Evolutionary conservation across 1,139 yeast species (phyloP).

Genomic region (Pichia sp.): DNA sequence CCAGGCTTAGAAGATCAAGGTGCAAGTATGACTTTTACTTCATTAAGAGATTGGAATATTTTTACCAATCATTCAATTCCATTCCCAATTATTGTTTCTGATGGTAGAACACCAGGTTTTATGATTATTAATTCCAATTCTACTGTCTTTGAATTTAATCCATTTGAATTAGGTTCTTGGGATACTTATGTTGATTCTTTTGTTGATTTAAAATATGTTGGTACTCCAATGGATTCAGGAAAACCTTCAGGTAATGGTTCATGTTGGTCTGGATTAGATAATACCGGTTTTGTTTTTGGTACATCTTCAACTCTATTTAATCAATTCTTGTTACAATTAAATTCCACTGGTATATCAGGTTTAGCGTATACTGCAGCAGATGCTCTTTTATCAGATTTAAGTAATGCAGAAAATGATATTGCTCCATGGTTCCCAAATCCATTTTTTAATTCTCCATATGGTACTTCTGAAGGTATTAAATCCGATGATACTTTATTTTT

Average conservation of each 20-base stretch:
- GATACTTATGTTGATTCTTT: slow-evolving; percentile 70
- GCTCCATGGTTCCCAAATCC: slow-evolving; percentile 45
- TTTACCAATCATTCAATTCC: slow-evolving; percentile 67
- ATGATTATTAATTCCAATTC: slow-evolving; percentile 54
- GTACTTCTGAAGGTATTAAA: slow-evolving; percentile 38
- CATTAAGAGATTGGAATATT: slow-evolving; percentile 45
- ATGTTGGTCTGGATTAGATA: slow-evolving; percentile 68
- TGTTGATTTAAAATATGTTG: slow-evolving; percentile 63
- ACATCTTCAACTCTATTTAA: slow-evolving; percentile 78
- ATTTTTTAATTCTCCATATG: slow-evolving; percentile 42
- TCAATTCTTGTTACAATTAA: slow-evolving; percentile 55
- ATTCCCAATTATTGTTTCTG: slow-evolving; percentile 73
- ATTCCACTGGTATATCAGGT: slow-evolving; percentile 46
- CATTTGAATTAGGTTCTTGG: slow-evolving; percentile 87
- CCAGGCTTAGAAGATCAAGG: slow-evolving; percentile 50
- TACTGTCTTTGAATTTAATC: slow-evolving; percentile 72
- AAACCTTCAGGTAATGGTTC: slow-evolving; percentile 34
- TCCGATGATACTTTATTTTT: slow-evolving; percentile 45
- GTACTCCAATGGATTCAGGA: slow-evolving; percentile 61
- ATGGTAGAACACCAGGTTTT: slow-evolving; percentile 71
- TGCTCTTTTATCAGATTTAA: slow-evolving; percentile 40
- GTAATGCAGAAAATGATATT: slow-evolving; percentile 36
- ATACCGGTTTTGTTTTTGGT: slow-evolving; percentile 71
- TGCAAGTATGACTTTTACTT: slow-evolving; percentile 61
- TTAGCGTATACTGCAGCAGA: slow-evolving; percentile 41